These are phyloP conservation scores for Apiospora marii DNA, from an alignment of 2,329 filamentous ascomycete species.

Conservation along the genomic window DNA sequence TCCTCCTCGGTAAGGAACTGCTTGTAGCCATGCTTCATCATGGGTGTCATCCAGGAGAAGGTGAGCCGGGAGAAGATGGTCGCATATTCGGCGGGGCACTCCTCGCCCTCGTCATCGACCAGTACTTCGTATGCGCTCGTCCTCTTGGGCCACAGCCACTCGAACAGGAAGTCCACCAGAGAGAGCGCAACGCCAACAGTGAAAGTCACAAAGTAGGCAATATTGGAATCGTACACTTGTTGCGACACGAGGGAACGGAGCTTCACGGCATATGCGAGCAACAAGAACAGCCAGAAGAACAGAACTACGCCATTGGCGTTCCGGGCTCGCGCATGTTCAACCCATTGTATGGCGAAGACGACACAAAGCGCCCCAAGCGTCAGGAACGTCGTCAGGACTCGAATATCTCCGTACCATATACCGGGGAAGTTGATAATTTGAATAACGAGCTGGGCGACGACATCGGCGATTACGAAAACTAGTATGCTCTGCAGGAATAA, in stretches of 20 bases:
- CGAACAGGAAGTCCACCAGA: conserved; percentile 74
- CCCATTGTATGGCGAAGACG: conserved; percentile 82
- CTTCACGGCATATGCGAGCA: conserved; percentile 82
- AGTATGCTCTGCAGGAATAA: conserved; percentile 59
- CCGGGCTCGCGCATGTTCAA: conserved; percentile 83
- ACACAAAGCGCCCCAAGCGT: conserved; percentile 77
- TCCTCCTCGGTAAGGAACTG: conserved; percentile 93
- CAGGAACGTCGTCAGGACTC: conserved; percentile 81
- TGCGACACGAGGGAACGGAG: conserved; percentile 85
- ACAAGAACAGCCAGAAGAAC: conserved; percentile 90
- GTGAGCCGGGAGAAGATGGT: conserved; percentile 93
- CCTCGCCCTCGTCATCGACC: conserved; percentile 61
- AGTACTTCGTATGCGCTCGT: conserved; percentile 67
- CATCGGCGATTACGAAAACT: conserved; percentile 71
- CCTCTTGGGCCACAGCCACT: conserved; percentile 88
- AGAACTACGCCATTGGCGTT: conserved; percentile 88
- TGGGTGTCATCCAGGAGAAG: conserved; percentile 97
- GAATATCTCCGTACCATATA: conserved; percentile 82
- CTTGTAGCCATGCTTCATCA: conserved; percentile 96
- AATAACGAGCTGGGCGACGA: conserved; percentile 75
- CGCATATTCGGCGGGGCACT: conserved; percentile 85
- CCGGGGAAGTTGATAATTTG: conserved; percentile 75
- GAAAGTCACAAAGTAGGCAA: conserved; percentile 82
- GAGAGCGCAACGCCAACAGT: conserved; percentile 75
- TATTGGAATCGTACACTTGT: conserved; percentile 69